These are phyloP conservation scores for Globisporangium camurandrum DNA, from an alignment of 352 stramenopile genomes.

Conservation along the genomic window DNA sequence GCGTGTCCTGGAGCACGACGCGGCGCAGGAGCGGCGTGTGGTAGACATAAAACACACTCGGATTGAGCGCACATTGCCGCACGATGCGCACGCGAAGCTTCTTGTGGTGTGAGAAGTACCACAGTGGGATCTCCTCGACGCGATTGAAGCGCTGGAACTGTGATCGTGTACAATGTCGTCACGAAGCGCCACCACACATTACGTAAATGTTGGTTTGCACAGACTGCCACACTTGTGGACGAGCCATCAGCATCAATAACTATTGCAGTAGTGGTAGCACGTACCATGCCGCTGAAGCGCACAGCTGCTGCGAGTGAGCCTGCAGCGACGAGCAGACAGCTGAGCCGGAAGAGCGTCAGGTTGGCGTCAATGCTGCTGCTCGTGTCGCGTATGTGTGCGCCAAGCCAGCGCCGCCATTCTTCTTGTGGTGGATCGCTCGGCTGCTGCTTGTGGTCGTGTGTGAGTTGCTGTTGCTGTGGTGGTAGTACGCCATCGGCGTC, in stretches of 20 bases:
- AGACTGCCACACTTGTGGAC: too few relatives aligned
- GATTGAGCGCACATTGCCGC: slow-evolving; percentile 48
- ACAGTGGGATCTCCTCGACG: slow-evolving; percentile 54
- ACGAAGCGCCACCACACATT: background rate
- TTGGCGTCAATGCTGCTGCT: slow-evolving; percentile 59
- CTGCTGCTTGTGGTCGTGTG: background rate
- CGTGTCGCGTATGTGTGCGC: slow-evolving; percentile 22
- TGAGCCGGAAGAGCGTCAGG: slow-evolving; percentile 55
- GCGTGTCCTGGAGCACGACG: slow-evolving; percentile 43
- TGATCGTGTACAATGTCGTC: background rate
- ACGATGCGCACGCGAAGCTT: slow-evolving; percentile 70
- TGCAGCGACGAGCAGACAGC: slow-evolving; percentile 33
- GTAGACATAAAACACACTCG: slow-evolving; percentile 78
- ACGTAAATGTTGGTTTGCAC: too few relatives aligned
- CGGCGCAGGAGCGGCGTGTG: slow-evolving; percentile 67
- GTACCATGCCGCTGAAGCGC: slow-evolving; percentile 48
- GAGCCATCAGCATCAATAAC: too few relatives aligned
- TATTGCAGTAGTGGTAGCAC: too few relatives aligned
- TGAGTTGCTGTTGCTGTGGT: background rate
- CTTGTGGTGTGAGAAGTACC: slow-evolving; percentile 57
- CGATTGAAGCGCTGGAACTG: slow-evolving; percentile 41
- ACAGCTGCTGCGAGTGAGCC: slow-evolving; percentile 35
- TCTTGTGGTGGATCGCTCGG: background rate
- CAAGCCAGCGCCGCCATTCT: slow-evolving; percentile 22
- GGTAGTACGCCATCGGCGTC: too few relatives aligned